phyloP scores from a whole-genome alignment of 257 asterid genomes.

The Ocimum tenuiflorum region DNA sequence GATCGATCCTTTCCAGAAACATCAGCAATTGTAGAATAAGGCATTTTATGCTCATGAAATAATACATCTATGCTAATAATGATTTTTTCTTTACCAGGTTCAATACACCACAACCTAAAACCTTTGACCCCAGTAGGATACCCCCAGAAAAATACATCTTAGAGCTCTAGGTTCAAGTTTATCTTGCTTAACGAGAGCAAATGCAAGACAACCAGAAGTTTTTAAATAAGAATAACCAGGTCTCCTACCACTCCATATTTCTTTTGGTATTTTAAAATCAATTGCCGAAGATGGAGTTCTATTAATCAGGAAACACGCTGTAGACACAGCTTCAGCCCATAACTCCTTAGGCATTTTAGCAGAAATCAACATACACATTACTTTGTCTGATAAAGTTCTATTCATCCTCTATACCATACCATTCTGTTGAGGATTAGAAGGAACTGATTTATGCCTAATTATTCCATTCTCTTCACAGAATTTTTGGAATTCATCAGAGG shows the following conservation, averaged over 20 bases:
- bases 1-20: too few relatives aligned
- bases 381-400: neutral
- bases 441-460: neutral
- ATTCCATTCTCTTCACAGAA: too few relatives aligned
- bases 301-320: neutral
- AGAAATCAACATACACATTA: neutral
- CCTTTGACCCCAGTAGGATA: neutral
- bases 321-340: neutral
- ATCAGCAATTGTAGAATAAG: too few relatives aligned
- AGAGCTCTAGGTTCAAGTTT: neutral
- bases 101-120: neutral
- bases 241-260: neutral
- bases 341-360: neutral
- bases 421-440: neutral
- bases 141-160: neutral
- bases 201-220: neutral
- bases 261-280: neutral
- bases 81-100: neutral
- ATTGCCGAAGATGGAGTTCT: neutral
- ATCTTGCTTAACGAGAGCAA: neutral
- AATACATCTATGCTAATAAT: neutral
- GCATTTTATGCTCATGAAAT: neutral
- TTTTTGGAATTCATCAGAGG: too few relatives aligned
- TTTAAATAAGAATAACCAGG: neutral
- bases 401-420: neutral